Evolutionary conservation across 2,329 filamentous ascomycete species (phyloP).

Genomic region (Pleomassaria siparia): DNA sequence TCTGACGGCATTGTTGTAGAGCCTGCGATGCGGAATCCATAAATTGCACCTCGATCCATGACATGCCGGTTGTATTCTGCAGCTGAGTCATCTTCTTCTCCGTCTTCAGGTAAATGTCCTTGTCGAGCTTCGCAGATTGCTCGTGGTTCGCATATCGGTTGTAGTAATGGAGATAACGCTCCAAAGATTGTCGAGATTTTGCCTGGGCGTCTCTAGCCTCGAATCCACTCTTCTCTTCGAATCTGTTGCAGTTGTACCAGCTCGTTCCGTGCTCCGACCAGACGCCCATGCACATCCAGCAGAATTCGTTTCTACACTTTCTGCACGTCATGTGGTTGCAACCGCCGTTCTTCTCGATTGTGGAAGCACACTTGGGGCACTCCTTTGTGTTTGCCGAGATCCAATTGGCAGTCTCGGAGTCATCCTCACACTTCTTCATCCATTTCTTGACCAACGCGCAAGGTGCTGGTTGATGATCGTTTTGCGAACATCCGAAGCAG

Average conservation of each 20-base stretch:
- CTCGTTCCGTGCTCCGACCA: conserved; percentile 99
- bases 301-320: conserved; percentile 96
- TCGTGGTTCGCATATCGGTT: conserved; percentile 99
- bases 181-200: conserved; percentile 83
- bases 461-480: conserved; percentile 90
- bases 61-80: conserved; percentile 91
- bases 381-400: conserved; percentile 99
- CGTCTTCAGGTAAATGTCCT: conserved; percentile 92
- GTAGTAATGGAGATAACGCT: conserved; percentile 98
- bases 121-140: conserved; percentile 93
- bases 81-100: conserved; percentile 99
- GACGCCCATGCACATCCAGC: conserved; percentile 99
- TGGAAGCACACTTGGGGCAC: conserved; percentile 92
- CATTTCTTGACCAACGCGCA: conserved; percentile 90
- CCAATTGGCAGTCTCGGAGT: conserved; percentile 98
- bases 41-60: conserved; percentile 99
- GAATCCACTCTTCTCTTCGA: conserved; percentile 89
- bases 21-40: conserved; percentile 90
- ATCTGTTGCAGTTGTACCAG: conserved; percentile 99
- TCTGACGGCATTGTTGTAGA: conserved; percentile 95
- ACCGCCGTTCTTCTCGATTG: conserved; percentile 97
- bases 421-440: conserved; percentile 98
- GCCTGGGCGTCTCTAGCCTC: conserved; percentile 92
- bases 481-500: conserved; percentile 90
- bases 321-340: conserved; percentile 98